Evolutionary conservation across 345 rosid species (phyloP), one percentile per base, ranked within the genome.

Genomic region (Eucalyptus coolabah): DNA sequence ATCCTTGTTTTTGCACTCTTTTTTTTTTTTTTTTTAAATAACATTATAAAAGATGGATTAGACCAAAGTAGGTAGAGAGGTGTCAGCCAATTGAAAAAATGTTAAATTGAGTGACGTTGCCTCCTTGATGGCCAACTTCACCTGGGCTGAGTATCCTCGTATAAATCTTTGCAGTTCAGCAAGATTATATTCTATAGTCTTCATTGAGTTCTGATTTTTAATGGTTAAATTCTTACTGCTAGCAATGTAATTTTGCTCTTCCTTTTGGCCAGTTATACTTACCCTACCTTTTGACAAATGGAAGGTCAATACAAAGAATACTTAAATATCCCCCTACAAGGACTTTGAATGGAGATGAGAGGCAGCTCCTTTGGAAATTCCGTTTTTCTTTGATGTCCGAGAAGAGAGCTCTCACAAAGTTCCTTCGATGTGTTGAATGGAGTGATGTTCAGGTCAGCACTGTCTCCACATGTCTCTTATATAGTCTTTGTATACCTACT

Each of bases 311-410:
- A 91, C 97, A 97, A 89, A 93, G 96, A 89, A 96, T 98, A 92
- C 92, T 97, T 81, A 98, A 95, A 91, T 98, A 95, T 89, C 99
- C 98, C 59, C 99, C 99, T 28, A 98, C 99, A 88, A 94, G 97
- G 92, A 90, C 94, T 88, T 93, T 98, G 93, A 96, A 93, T 93
- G 99, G 99, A 93, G 99, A 97, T 90, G 99, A 98, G 93, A 97
- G 98, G 91, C 99, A 98, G 91, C 97, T 98, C 88, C 95, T 97
- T 28, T 98, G 99, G 99, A 98, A 98, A 94, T 97, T 97, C 86
- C 97, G 99, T 60, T 98, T 97, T 94, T 98, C 98, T 77, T 91
- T 95, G 91, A 97, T 97, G 99, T 94, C 96, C 54, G 99, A 97
- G 93, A 98, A 98, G 95, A 95, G 95, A 93, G 98, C 99, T 91